Base-by-base conservation (phyloP, 2,329 filamentous ascomycete species). In the Microsporum audouinii region DNA sequence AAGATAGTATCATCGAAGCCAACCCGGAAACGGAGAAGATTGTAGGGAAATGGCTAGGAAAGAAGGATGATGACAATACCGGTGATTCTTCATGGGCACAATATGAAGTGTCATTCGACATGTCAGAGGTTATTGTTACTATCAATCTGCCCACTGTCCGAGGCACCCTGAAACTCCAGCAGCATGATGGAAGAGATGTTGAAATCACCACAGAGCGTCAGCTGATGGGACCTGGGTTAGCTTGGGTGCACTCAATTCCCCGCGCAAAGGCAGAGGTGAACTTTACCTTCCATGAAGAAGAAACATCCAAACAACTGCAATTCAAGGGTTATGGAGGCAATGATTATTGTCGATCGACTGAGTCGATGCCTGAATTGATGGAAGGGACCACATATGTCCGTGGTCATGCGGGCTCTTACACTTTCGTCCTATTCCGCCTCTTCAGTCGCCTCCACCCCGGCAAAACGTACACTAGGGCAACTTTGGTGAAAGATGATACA, bases 401-500 rank as follows among this genome's bases (percentile, higher is more conserved):
- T n/a, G 57, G 57, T 17, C 57, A 58, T 27, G 57, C 57, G 7
- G 57, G 57, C 17, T 38, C 57, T 12, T 58, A 58, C 27, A 58
- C 57, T 17, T 41, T 58, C 17, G 29, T n/a, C 23, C 29, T 58
- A n/a, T 41, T 58, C 14, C 57, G 57, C n/a, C 34, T 58, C n/a
- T 58, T 47, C 23, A 58, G 57, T 33, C 17, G 57, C 10, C 14
- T 58, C 27, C n/a, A 58, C 17, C 34, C 39, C 3, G 38, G 39
- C 39, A 58, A 58, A 14, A 58, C 57, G 8, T 58, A 58, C 14
- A 45, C 39, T 5, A 45, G 29, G 39, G 39, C 57, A 7, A 45
- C 39, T 33, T 43, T 58, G 34, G 57, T 58, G 57, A 33, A 45
- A 8, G 57, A 58, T 12, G 57, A 43, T 43, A 14, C 5, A 45